Base-by-base conservation (phyloP, 1,284 basidiomycete species). In the Sphagnurus paluster region DNA sequence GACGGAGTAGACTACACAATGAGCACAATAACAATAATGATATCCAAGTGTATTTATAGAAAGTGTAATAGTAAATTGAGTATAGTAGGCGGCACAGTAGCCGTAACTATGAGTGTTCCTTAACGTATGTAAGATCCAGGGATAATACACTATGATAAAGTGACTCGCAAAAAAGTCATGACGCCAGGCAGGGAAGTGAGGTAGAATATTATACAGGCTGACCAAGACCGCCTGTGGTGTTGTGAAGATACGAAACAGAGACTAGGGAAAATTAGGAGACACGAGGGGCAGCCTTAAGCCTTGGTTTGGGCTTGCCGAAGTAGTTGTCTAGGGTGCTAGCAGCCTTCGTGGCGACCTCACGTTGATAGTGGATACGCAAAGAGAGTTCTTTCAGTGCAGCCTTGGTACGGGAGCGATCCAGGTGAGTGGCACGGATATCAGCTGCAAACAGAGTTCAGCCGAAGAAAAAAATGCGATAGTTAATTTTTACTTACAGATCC, bases 321-420 rank as follows among this genome's bases (percentile, higher is more conserved):
- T 56, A 56, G 23, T 21, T 42, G 44, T 55, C 52, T 28, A 48
- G 46, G 11, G 52, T 44, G 17, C 41, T 52, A 54, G 39, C 54
- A 26, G 33, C 73, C 67, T 17, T 67, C 60, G 39, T 66, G 58
- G 36, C 51, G 3, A 49, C 44, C 19, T 50, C 26, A 20, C 76
- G 76, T 56, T 85, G 81, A 56, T 84, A 87, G 54, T 77, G 62
- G 14, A 88, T 64, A n/a, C 82, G 75, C 67, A 83, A 73, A 5
- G 75, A 70, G 9, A 87, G 61, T 36, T 76, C 76, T 56, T 87
- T 83, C 42, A 88, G 63, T 1, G 74, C 72, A 2, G 77, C 81
- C 56, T 88, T 89, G 1, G 80, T 74, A 41, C 79, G 73, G 4
- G 87, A 87, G 33, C 87, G 79, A 50, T 87, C 87, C 26, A 89